A percentile compares a stretch with the other conserved stretches of the same genome.
Evolutionary conservation across 1,284 basidiomycete genomes (phyloP).

Genomic region (Acaromyces ingoldii): DNA sequence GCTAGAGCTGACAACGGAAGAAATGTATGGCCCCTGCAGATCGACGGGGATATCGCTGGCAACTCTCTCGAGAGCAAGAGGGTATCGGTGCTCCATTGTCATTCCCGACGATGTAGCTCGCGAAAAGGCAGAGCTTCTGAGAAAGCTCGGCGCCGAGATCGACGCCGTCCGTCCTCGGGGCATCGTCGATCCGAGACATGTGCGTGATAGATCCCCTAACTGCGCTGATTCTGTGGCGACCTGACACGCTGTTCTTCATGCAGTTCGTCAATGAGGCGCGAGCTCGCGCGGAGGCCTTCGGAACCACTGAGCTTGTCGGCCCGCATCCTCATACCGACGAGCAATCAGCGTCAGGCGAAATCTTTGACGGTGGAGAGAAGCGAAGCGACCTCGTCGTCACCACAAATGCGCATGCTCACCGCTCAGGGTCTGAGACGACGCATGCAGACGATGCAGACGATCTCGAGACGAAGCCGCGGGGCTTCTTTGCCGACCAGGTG

Average conservation of each 20-base stretch:
- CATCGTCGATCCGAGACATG: slow-evolving; percentile 47
- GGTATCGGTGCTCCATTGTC: slow-evolving; percentile 49
- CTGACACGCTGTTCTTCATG: not conserved
- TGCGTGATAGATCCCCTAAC: too few species aligned
- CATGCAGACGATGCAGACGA: slow-evolving; percentile 21
- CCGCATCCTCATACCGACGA: slow-evolving; percentile 9
- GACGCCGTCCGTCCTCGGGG: slow-evolving; percentile 58
- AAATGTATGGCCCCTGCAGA: not conserved
- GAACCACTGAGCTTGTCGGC: slow-evolving; percentile 28
- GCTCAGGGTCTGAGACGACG: too few species aligned
- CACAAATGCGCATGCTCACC: slow-evolving; percentile 8
- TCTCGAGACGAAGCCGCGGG: slow-evolving; percentile 32
- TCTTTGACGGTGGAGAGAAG: slow-evolving; percentile 15
- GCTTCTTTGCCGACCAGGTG: slow-evolving; percentile 82
- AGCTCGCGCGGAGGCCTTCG: slow-evolving; percentile 34
- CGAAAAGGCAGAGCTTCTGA: slow-evolving; percentile 80
- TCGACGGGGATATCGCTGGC: slow-evolving; percentile 96
- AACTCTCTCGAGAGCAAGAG: slow-evolving; percentile 69
- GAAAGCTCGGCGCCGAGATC: slow-evolving; percentile 78
- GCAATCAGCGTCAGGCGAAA: slow-evolving; percentile 1
- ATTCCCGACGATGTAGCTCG: slow-evolving; percentile 61
- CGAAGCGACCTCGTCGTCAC: slow-evolving; percentile 33
- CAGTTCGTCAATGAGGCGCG: slow-evolving; percentile 49
- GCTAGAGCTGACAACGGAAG: not conserved
- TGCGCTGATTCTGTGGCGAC: not conserved